Conservation (phyloP, 441 rosid genomes). For the Capsella rubella region DNA sequence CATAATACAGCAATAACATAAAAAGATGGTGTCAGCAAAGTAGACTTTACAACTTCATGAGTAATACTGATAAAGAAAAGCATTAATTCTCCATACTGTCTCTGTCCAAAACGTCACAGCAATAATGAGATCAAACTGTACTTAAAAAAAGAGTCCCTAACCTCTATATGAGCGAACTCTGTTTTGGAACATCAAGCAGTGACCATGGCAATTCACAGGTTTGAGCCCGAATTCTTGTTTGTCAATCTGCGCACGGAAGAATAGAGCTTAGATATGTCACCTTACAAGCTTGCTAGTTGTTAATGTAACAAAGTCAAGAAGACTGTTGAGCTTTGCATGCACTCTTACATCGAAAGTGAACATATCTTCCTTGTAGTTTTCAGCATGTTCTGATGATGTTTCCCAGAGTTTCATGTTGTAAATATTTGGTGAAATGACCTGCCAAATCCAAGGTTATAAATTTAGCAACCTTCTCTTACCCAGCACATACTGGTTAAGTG, state of each 20-base stretch:
- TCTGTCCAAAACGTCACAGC: not conserved
- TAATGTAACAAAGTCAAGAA: conserved; percentile 15
- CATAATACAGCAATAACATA: conserved; percentile 38
- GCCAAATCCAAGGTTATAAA: conserved; percentile 41
- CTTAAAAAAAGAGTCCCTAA: conserved; percentile 35
- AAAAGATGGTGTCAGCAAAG: conserved; percentile 28
- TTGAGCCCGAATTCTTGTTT: conserved; percentile 94
- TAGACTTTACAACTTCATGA: conserved; percentile 9
- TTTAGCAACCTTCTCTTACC: conserved; percentile 14
- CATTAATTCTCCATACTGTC: not conserved
- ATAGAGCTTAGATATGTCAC: not conserved
- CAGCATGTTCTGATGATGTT: conserved; percentile 58
- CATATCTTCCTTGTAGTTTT: conserved; percentile 94
- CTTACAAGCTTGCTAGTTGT: conserved; percentile 9
- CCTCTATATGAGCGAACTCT: conserved; percentile 94
- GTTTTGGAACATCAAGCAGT: conserved; percentile 93
- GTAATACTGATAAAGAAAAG: conserved; percentile 16
- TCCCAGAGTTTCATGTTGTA: conserved; percentile 97
- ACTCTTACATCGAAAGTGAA: conserved; percentile 82
- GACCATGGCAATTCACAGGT: conserved; percentile 99
- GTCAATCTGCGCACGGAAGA: conserved; percentile 61
- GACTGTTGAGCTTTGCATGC: conserved; percentile 7
- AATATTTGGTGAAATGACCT: conserved; percentile 92
- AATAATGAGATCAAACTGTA: conserved; percentile 10
- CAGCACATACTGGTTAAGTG: conserved; percentile 11